Conservation (phyloP, 768 basidiomycete genomes). For the Boletus rufocinnamomeus region DNA sequence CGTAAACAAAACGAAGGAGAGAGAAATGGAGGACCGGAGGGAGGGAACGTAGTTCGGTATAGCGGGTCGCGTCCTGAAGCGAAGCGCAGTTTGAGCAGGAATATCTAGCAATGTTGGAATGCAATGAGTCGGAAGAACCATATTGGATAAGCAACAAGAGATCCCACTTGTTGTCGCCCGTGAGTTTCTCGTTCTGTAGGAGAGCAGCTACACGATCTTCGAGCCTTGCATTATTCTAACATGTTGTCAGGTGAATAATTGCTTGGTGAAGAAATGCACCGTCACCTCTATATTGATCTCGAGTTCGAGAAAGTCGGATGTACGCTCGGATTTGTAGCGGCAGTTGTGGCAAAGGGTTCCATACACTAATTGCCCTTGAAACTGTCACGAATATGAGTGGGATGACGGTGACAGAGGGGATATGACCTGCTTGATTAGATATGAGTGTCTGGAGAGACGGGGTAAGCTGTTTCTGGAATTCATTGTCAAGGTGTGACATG, state of each 20-base stretch:
- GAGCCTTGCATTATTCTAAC: conserved; percentile 68
- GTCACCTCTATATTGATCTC: conserved; percentile 80
- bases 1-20: conserved; percentile 90
- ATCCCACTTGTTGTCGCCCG: conserved; percentile 79
- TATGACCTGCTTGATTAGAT: conserved; percentile 59
- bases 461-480: conserved; percentile 81
- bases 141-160: neutral
- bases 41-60: conserved; percentile 65
- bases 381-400: conserved; percentile 47
- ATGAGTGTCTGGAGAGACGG: conserved; percentile 67
- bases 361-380: conserved; percentile 84
- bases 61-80: conserved; percentile 79
- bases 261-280: neutral
- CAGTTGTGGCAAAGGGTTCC: conserved; percentile 79
- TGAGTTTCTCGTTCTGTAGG: conserved; percentile 69
- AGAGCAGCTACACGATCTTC: conserved; percentile 70
- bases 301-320: conserved; percentile 80
- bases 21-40: conserved; percentile 93
- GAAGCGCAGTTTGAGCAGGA: conserved; percentile 71
- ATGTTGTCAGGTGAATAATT: conserved; percentile 1
- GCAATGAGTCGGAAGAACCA: neutral
- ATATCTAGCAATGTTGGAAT: conserved; percentile 53
- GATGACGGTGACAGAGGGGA: neutral
- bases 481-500: conserved; percentile 82
- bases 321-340: conserved; percentile 62